These are phyloP conservation scores for Cyathus striatus DNA, from an alignment of 768 basidiomycete species.

Conservation along the genomic window DNA sequence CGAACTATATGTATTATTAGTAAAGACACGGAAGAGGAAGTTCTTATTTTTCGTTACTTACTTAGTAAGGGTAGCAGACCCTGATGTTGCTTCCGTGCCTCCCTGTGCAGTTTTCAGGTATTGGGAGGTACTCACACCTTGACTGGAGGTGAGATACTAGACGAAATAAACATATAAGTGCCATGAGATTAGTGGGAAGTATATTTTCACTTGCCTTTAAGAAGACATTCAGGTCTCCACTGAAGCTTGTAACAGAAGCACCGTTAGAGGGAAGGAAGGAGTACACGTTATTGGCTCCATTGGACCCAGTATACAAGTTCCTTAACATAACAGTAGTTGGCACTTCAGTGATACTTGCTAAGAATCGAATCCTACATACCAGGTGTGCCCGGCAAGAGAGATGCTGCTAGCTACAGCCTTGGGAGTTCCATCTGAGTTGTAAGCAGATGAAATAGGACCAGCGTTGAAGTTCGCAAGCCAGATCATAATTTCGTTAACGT, in stretches of 20 bases:
- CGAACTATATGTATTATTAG: too few relatives aligned
- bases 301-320: conserved; percentile 51
- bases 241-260: conserved; percentile 40
- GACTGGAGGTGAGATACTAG: conserved; percentile 46
- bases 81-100: conserved; percentile 59
- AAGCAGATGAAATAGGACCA: conserved; percentile 49
- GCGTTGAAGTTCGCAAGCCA: conserved; percentile 60
- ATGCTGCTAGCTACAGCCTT: conserved; percentile 40
- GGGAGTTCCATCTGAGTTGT: conserved; percentile 40
- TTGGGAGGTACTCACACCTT: conserved; percentile 43
- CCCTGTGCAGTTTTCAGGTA: conserved; percentile 56
- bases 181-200: neutral
- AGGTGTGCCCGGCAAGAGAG: conserved; percentile 42
- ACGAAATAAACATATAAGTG: too few relatives aligned
- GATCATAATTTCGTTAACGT: conserved; percentile 53
- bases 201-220: conserved; percentile 28
- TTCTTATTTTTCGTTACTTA: too few relatives aligned
- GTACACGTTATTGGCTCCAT: conserved; percentile 47
- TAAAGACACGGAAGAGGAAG: too few relatives aligned
- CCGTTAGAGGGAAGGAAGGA: conserved; percentile 38
- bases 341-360: neutral
- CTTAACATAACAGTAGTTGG: too few relatives aligned
- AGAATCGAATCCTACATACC: conserved; percentile 21
- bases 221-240: conserved; percentile 49
- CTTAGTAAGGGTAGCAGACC: conserved; percentile 51